These are phyloP conservation scores for Zizania latifolia DNA, from an alignment of 176 grass and related monocot species.

Conservation along the genomic window DNA sequence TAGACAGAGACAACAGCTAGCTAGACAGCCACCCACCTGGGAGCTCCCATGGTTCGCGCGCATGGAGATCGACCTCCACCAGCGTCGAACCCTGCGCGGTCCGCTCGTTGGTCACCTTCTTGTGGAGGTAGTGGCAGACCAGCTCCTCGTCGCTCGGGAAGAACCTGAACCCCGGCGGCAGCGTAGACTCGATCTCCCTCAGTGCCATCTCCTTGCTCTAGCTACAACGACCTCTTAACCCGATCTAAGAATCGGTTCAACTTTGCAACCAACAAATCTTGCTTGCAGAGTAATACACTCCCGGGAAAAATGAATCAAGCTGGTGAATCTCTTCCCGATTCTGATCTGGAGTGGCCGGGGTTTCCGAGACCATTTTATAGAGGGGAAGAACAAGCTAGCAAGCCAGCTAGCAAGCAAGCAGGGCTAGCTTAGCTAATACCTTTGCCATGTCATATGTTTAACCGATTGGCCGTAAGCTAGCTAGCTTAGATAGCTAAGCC, in stretches of 20 bases:
- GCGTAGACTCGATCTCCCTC: constrained; percentile 60
- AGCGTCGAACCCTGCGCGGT: constrained; percentile 45
- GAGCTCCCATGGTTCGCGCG: constrained; percentile 75
- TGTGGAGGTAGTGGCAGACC: constrained; percentile 75
- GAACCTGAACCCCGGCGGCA: constrained; percentile 76
- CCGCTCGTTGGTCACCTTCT: constrained; percentile 55
- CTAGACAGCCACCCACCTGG: constrained; percentile 62
- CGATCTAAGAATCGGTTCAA: too few relatives aligned
- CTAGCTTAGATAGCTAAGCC: not conserved
- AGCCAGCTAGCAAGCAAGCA: not conserved
- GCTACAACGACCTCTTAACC: too few relatives aligned
- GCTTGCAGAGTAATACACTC: not conserved
- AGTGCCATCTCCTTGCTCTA: constrained; percentile 32
- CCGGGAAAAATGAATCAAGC: too few relatives aligned
- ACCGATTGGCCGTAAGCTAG: not conserved
- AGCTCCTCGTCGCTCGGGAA: constrained; percentile 83
- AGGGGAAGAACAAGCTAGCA: not conserved
- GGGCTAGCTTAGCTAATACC: not conserved
- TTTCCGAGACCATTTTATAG: not conserved
- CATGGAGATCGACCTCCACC: constrained; percentile 75
- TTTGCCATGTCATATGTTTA: not conserved
- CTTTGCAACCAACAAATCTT: not conserved
- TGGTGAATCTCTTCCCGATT: not conserved
- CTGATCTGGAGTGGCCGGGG: not conserved
- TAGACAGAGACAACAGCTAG: too few relatives aligned